Base-by-base conservation (phyloP, 176 grass and related monocot genomes). In the Oryza meridionalis region DNA sequence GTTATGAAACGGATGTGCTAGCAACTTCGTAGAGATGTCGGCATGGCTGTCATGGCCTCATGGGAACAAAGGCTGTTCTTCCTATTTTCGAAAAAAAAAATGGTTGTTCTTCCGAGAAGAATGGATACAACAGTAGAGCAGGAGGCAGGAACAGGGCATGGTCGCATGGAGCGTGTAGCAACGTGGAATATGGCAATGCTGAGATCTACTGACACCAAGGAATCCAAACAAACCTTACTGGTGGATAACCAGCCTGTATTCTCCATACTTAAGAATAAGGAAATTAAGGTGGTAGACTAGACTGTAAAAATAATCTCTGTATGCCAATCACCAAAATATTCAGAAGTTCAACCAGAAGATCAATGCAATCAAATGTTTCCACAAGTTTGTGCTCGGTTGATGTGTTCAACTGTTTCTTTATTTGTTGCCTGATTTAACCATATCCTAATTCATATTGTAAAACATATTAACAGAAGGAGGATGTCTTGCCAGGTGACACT, bases 51-150 rank as follows among this genome's bases (percentile, higher is more conserved):
- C 37, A 40, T 40, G 6, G 37, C 37, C 37, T 40, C 37, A 40
- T 40, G 89, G 93, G 89, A 66, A 95, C 89, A 37, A 93, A 95
- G 85, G 87, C 84, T 8, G 87, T 93, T 69, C 27, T 29, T 29
- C 27, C 27, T 29, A 29, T 29, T 29, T 29, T 29, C 27, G 2
- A 29, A 29, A 29, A 29, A 29, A 29, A 29, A 29, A 29, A 29
- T 29, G 29, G 29, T 29, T 82, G 87, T 93, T 69, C 80, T 92
- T 81, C 80, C 93, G 65, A 88, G 88, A 87, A 95, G 96, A 70
- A 89, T 93, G 12, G 93, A 98, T 81, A 81, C 88, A 44, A 93
- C 89, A 31, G 83, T 95, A 59, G 91, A 95, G 58, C 92, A 98
- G 77, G 89, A 95, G 49, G 35, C 35, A 37, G 35, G 35, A 37